These are phyloP conservation scores for Lachancea sp. DNA, from an alignment of 805 yeast species.

Conservation along the genomic window DNA sequence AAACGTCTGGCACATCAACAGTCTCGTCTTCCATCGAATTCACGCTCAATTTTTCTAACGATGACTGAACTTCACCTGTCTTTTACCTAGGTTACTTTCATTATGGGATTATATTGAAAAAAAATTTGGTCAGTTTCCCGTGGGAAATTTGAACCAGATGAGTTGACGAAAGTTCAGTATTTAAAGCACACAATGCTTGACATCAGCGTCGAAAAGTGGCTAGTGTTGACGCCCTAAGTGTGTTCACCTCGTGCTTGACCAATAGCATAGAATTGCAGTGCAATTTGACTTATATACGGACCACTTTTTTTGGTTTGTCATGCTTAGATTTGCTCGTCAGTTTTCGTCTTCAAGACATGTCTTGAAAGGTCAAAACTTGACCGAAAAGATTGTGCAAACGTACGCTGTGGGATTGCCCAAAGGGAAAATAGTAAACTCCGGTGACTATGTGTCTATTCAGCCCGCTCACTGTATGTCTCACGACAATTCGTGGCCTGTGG, in stretches of 20 bases:
- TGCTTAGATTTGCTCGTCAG: slow-evolving; percentile 24
- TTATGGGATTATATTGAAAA: not conserved
- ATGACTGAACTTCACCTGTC: no score
- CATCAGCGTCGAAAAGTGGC: not conserved
- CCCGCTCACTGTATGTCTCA: slow-evolving; percentile 99
- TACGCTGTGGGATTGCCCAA: slow-evolving; percentile 80
- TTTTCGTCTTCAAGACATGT: slow-evolving; percentile 17
- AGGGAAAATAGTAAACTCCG: slow-evolving; percentile 73
- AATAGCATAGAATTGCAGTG: not conserved
- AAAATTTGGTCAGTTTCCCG: slow-evolving; percentile 1
- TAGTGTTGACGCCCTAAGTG: not conserved
- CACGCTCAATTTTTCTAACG: no score
- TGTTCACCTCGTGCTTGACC: not conserved
- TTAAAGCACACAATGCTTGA: not conserved
- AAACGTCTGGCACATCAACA: no score
- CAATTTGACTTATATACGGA: not conserved
- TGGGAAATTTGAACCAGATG: not conserved
- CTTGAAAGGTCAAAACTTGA: slow-evolving; percentile 60
- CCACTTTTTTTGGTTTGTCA: slow-evolving; percentile 2
- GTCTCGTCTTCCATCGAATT: no score
- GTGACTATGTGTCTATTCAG: slow-evolving; percentile 89
- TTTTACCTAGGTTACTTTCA: no score
- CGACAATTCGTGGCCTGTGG: slow-evolving; percentile 99
- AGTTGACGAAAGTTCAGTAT: not conserved
- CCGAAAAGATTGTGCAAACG: slow-evolving; percentile 92